Conservation (phyloP, 306 rosid genomes). For the Cucurbita maxima region DNA sequence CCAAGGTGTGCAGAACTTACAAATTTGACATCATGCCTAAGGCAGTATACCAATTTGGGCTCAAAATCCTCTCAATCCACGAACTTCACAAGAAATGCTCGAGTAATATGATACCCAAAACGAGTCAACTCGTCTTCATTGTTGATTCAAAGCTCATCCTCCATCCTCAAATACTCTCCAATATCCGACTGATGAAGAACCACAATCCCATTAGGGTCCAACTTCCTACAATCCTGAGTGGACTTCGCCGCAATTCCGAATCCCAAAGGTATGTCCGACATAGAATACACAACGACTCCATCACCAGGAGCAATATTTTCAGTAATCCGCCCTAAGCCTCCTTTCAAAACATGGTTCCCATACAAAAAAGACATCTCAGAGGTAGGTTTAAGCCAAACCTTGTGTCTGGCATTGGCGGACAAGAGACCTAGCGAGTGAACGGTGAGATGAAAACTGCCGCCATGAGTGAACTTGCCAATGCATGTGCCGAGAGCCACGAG, state of each 20-base stretch:
- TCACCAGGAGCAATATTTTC: slow-evolving; percentile 64
- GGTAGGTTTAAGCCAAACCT: slow-evolving; percentile 85
- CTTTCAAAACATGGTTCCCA: slow-evolving; percentile 74
- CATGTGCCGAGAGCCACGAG: slow-evolving; percentile 67
- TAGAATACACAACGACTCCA: slow-evolving; percentile 78
- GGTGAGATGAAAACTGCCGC: slow-evolving; percentile 71
- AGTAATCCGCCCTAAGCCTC: slow-evolving; percentile 76
- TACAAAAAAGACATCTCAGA: slow-evolving; percentile 79
- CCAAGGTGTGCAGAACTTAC: neutral
- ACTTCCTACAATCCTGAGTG: slow-evolving; percentile 84
- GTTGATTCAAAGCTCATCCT: slow-evolving; percentile 60
- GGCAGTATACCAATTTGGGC: neutral
- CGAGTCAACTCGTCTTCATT: neutral
- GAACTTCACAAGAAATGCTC: neutral
- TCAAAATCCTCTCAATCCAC: neutral
- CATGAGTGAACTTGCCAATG: slow-evolving; percentile 78
- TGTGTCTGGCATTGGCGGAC: slow-evolving; percentile 73
- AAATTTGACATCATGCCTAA: neutral
- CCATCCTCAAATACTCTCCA: slow-evolving; percentile 90
- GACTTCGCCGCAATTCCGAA: slow-evolving; percentile 82
- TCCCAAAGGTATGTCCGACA: slow-evolving; percentile 82
- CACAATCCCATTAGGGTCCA: slow-evolving; percentile 81
- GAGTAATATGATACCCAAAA: neutral
- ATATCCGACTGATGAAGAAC: slow-evolving; percentile 83
- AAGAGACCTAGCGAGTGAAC: slow-evolving; percentile 44